Conservation (phyloP, 768 basidiomycete genomes). For the Amylocystis lapponica region DNA sequence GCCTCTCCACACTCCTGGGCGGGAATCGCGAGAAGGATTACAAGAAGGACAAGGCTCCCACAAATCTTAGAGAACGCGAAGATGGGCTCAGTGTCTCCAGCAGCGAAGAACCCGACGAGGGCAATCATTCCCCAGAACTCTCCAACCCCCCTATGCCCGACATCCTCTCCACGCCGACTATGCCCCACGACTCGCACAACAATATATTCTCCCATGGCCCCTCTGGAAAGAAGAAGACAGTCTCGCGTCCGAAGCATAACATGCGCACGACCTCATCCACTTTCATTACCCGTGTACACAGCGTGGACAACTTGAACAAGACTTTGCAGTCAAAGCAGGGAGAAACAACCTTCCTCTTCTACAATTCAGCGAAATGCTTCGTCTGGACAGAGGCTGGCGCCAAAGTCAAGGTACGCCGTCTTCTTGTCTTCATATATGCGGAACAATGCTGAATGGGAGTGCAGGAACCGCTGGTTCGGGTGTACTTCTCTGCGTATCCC, state of each 20-base stretch:
- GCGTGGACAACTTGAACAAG: slow-evolving; percentile 69
- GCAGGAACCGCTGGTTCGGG: slow-evolving; percentile 81
- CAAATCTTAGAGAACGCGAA: slow-evolving; percentile 10
- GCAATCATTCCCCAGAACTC: slow-evolving; percentile 29
- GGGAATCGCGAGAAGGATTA: slow-evolving; percentile 54
- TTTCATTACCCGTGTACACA: slow-evolving; percentile 85
- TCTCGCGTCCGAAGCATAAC: slow-evolving; percentile 80
- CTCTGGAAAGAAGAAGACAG: slow-evolving; percentile 56
- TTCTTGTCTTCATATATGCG: slow-evolving; percentile 1
- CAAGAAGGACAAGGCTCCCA: slow-evolving; percentile 27
- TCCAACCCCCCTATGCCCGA: slow-evolving; percentile 23
- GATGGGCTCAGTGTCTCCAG: slow-evolving; percentile 78
- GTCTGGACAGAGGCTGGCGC: slow-evolving; percentile 85
- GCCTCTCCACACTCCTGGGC: slow-evolving; percentile 62
- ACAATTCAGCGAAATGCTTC: slow-evolving; percentile 79
- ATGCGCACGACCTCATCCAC: slow-evolving; percentile 88
- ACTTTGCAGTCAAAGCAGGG: slow-evolving; percentile 72
- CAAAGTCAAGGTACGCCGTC: slow-evolving; percentile 64
- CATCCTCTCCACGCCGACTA: slow-evolving; percentile 28
- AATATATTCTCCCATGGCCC: slow-evolving; percentile 58
- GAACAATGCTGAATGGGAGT: background rate
- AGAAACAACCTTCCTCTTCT: slow-evolving; percentile 83
- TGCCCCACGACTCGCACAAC: slow-evolving; percentile 40
- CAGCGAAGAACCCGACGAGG: slow-evolving; percentile 71
- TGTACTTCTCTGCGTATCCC: slow-evolving; percentile 81